phyloP scores from a whole-genome alignment of 1,284 basidiomycete species.

The Ceratobasidium sp. region DNA sequence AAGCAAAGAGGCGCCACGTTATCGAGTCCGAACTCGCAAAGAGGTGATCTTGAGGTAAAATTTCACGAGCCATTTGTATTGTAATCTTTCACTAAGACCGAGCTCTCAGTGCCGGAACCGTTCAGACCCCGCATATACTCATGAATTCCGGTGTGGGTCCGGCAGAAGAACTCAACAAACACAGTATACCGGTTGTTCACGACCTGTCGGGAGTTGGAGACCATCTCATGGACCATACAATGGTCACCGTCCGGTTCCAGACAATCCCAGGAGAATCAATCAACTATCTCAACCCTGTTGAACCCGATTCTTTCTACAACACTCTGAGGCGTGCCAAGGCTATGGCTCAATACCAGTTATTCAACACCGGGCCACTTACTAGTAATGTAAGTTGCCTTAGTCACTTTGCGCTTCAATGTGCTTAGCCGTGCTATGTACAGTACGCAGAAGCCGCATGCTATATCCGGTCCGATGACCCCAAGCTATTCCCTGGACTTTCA shows the following conservation, averaged over 20 bases:
- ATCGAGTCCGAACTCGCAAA: slow-evolving; percentile 64
- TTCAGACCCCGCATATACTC: slow-evolving; percentile 57
- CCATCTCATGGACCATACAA: slow-evolving; percentile 71
- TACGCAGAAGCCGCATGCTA: slow-evolving; percentile 56
- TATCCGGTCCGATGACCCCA: slow-evolving; percentile 54
- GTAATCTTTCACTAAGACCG: not conserved
- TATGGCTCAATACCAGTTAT: slow-evolving; percentile 62
- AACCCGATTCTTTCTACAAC: slow-evolving; percentile 32
- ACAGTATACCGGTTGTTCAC: slow-evolving; percentile 65
- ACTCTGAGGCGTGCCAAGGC: slow-evolving; percentile 59
- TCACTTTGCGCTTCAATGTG: slow-evolving; percentile 44
- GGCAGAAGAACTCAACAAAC: slow-evolving; percentile 64
- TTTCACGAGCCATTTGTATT: not conserved
- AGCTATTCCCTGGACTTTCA: slow-evolving; percentile 51
- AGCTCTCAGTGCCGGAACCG: slow-evolving; percentile 63
- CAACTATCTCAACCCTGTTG: slow-evolving; percentile 54
- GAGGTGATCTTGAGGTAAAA: slow-evolving; percentile 68
- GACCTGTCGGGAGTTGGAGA: slow-evolving; percentile 69
- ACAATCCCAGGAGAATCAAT: slow-evolving; percentile 64
- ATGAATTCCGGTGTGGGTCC: slow-evolving; percentile 79
- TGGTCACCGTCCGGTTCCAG: slow-evolving; percentile 65
- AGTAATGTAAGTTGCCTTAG: slow-evolving; percentile 65
- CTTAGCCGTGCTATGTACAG: slow-evolving; percentile 49
- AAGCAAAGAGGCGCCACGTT: slow-evolving; percentile 56
- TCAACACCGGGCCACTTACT: slow-evolving; percentile 64